phyloP scores from a whole-genome alignment of 2,329 filamentous ascomycete genomes.

The Malbranchea cinnamomea region DNA sequence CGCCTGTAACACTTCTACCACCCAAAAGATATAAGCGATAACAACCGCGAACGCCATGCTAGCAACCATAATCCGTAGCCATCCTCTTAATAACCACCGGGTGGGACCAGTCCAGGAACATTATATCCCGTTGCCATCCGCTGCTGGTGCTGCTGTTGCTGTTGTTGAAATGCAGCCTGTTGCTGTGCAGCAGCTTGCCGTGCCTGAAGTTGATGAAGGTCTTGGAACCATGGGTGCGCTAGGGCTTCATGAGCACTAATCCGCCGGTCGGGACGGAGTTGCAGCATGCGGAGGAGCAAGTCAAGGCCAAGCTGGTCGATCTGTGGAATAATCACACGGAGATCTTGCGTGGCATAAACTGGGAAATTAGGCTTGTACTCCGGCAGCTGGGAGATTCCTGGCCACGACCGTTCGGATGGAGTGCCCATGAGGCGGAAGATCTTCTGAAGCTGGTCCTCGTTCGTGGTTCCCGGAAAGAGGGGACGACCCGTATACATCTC shows the following conservation, averaged over 20 bases:
- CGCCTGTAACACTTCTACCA: too few relatives aligned
- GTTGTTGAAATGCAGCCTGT: slow-evolving; percentile 19
- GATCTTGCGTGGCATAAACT: slow-evolving; percentile 83
- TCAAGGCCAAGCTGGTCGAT: slow-evolving; percentile 81
- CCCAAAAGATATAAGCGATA: not conserved
- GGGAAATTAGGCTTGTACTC: slow-evolving; percentile 96
- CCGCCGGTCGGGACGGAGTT: slow-evolving; percentile 79
- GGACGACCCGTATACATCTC: slow-evolving; percentile 97
- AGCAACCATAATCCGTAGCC: not conserved
- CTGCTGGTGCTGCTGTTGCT: slow-evolving; percentile 20
- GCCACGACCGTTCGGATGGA: slow-evolving; percentile 88
- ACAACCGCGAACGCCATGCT: slow-evolving; percentile 5
- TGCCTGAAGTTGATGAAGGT: slow-evolving; percentile 40
- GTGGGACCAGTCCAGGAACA: slow-evolving; percentile 18
- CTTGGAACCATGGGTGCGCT: slow-evolving; percentile 81
- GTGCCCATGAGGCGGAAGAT: slow-evolving; percentile 99
- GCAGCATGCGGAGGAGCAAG: slow-evolving; percentile 77
- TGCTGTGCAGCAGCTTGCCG: slow-evolving; percentile 27
- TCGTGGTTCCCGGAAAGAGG: slow-evolving; percentile 91
- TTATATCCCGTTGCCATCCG: slow-evolving; percentile 23
- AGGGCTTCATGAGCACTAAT: slow-evolving; percentile 78
- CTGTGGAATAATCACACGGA: slow-evolving; percentile 73
- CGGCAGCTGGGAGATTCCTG: slow-evolving; percentile 85
- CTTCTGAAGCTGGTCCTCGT: slow-evolving; percentile 91
- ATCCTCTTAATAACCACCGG: slow-evolving; percentile 7